Evolutionary conservation across 768 basidiomycete species (phyloP), one percentile per base, ranked within the genome.

Genomic region (Pholiota microspora): DNA sequence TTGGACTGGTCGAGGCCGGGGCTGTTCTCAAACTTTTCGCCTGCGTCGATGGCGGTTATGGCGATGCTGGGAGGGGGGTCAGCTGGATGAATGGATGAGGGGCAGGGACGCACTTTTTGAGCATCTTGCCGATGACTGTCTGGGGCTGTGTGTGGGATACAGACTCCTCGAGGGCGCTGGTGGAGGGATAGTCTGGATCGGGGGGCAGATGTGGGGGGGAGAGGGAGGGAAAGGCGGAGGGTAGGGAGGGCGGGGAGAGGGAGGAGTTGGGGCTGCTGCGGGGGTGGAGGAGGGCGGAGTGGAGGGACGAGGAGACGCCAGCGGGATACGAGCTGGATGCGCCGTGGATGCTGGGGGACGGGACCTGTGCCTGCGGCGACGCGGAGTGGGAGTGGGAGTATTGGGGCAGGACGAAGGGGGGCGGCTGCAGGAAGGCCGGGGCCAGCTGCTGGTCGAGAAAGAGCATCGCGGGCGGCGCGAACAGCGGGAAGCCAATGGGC

Each of bases 21-120:
- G n/a, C 62, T 65, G 69, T 77, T 66, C 59, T 71, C 65, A 57
- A 80, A 84, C 29, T 78, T 77, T 34, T 74, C 73, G 36, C 76
- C 80, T 38, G 82, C 84, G 40, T 81, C 80, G 50, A 77, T 74
- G 34, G 84, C 84, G 13, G 83, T 84, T 51, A 80, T 76, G 36
- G 79, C 82, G 59, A 87, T 84, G 66, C 85, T 86, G 62, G 55
- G 40, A 38, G 55, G 57, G 54, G 49, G 63, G 56, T 57, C 53
- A 59, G 55, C n/a, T 64, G 54, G 56, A 56, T 52, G 31, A 34
- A 48, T 51, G 23, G 45, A 54, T 42, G 55, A 47, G 29, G 44
- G 31, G 61, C 42, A 58, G 28, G 18, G 18, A 67, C 80, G 67
- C 61, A 87, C 87, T 80, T 65, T 56, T 67, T 66, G 36, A 86